These are phyloP conservation scores for Colletotrichum godetiae DNA, from an alignment of 2,329 filamentous ascomycete genomes.

Conservation along the genomic window DNA sequence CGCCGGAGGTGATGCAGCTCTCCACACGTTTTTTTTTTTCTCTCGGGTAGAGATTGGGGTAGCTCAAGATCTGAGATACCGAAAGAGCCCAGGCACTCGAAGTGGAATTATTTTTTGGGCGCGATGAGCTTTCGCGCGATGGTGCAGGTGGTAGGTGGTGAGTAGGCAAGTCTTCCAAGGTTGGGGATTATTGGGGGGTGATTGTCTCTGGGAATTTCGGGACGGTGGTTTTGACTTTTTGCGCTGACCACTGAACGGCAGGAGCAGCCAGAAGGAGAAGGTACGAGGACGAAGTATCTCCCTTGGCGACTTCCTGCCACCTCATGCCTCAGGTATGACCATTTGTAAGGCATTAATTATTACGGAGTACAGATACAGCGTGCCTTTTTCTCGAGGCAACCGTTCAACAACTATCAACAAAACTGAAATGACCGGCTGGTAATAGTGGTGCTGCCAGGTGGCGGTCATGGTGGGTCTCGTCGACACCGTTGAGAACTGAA, in stretches of 20 bases:
- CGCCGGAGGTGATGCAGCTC: slow-evolving; percentile 1
- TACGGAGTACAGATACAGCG: too few species aligned
- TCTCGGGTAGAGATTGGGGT: background rate
- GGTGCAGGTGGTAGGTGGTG: background rate
- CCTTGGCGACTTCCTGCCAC: too few species aligned
- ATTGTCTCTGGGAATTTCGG: background rate
- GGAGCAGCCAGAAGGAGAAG: background rate
- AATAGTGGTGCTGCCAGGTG: background rate
- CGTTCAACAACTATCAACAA: background rate
- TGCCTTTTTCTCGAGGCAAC: background rate
- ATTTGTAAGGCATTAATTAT: too few species aligned
- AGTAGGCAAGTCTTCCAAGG: background rate
- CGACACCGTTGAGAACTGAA: background rate
- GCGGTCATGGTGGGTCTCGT: background rate
- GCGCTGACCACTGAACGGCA: background rate
- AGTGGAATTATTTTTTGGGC: background rate
- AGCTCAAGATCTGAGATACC: background rate
- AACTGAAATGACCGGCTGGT: background rate
- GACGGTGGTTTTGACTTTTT: background rate
- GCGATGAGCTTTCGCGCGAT: background rate
- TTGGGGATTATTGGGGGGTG: background rate
- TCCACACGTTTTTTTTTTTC: slow-evolving; percentile 11
- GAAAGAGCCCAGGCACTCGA: background rate
- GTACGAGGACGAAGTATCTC: background rate
- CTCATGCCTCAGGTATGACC: background rate